Percentiles rank a stretch among this genome's conserved stretches.
phyloP scores from a whole-genome alignment of 1,284 basidiomycete species.

The Naganishia cerealis region DNA sequence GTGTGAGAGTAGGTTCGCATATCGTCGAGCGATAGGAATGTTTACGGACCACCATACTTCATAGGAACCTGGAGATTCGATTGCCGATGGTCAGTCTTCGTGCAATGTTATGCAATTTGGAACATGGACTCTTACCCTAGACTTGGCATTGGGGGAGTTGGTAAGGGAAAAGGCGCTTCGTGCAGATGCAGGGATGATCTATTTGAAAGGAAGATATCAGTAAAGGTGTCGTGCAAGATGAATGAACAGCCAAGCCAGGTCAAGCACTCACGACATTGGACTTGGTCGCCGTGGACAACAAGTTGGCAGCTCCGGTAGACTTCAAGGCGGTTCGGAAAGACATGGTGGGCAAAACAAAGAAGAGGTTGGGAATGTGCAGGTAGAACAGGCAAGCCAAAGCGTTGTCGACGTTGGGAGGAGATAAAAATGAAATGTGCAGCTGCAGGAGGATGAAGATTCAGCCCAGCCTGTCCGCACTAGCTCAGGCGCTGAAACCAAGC shows the following conservation, averaged over 20 bases:
- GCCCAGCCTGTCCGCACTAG: conserved; percentile 6
- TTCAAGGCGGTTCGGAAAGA: conserved; percentile 33
- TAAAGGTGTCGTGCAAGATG: background rate
- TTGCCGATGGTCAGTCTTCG: background rate
- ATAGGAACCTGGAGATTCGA: conserved; percentile 66
- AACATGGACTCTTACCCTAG: conserved; percentile 17
- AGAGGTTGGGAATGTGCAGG: background rate
- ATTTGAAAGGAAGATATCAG: background rate
- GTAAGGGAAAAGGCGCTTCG: conserved; percentile 30
- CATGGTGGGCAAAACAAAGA: conserved; percentile 14
- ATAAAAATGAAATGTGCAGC: conserved; percentile 9
- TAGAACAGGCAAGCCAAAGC: background rate
- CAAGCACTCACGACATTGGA: conserved; percentile 31
- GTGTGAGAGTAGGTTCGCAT: conserved; percentile 38
- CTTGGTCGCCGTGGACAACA: conserved; percentile 30
- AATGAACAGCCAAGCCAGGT: background rate
- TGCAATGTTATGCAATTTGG: background rate
- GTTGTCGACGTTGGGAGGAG: background rate
- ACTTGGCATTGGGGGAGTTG: conserved; percentile 27
- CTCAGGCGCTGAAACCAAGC: conserved; percentile 13
- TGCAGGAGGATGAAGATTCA: conserved; percentile 10
- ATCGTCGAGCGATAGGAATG: conserved; percentile 58
- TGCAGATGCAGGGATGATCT: conserved; percentile 27
- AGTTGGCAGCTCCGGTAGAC: conserved; percentile 32
- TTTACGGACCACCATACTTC: conserved; percentile 93